Conservation (phyloP, 495 filamentous ascomycete genomes). For the Trichoderma parareesei region DNA sequence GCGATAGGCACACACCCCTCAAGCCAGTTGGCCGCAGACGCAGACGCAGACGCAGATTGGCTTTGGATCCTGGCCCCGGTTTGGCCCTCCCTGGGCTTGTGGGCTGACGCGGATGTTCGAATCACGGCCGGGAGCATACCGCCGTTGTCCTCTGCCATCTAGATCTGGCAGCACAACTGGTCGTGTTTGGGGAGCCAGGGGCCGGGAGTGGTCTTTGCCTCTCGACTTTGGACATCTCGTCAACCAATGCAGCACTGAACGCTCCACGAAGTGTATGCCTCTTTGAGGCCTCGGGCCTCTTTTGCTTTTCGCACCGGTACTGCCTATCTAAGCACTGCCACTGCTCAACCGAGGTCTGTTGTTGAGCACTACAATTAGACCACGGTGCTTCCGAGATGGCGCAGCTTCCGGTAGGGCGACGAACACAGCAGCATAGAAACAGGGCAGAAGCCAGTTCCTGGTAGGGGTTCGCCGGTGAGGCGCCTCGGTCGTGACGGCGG, state of each 20-base stretch:
- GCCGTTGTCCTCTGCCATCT: neutral
- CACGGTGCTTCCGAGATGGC: slow-evolving; percentile 1
- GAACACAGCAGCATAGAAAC: no score
- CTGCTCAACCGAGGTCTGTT: no score
- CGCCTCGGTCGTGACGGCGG: neutral
- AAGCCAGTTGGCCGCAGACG: no score
- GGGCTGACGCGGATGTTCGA: slow-evolving; percentile 6
- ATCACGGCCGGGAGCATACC: neutral
- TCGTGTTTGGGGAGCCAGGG: neutral
- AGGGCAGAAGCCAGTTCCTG: no score
- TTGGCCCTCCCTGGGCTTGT: neutral
- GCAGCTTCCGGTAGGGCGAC: neutral
- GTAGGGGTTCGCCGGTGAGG: neutral
- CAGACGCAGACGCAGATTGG: no score
- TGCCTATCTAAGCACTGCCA: no score
- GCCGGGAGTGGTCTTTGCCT: neutral
- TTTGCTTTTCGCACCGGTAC: neutral
- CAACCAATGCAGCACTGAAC: no score
- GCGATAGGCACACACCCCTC: no score
- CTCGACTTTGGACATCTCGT: no score
- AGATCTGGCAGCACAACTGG: neutral
- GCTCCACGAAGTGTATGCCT: no score
- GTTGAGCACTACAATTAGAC: no score
- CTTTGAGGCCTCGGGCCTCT: neutral
- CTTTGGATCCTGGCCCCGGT: no score